Base-by-base conservation (phyloP, 441 rosid genomes). In the Populus hybrid region DNA sequence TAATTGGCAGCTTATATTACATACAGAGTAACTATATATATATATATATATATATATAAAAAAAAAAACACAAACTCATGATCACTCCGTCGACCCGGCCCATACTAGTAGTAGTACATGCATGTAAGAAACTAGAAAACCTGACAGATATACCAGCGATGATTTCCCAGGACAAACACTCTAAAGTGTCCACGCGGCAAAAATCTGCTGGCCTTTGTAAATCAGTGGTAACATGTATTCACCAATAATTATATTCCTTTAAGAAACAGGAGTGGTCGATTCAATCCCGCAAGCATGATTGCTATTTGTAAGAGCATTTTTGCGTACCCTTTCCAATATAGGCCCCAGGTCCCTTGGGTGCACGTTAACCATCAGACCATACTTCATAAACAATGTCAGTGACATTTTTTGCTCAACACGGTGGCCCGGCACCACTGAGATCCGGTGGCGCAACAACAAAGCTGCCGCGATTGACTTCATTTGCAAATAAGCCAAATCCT, bases 331-430 rank as follows among this genome's bases (percentile, higher is more conserved):
- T 68, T 84, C 85, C 81, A 83, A 19, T 42, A 82, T 21, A 23
- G 80, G 76, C 73, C 59, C 83, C 67, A 94, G 77, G 53, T 90
- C 92, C 72, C 97, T 87, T 50, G 80, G 74, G 19, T 83, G 88
- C 77, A 92, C 88, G 32, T 89, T 68, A 50, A 94, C 86, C 86
- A 82, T 69, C 2, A 90, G 85, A 9, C 98, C 98, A 75, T 82
- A 79, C 88, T 94, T 89, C 98, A 94, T 92, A 80, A 94, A 94
- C 85, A 94, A 74, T 9, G 97, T 94, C 82, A 94, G 61, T 1
- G 98, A 94, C 91, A 92, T 94, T 46, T 94, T 94, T 78, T 90
- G 98, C 85, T 92, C 97, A 80, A 94, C 92, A 14, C 82, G 82
- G 80, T 92, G 98, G 70, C 94, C 94, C 0, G 86, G 65, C 40